A percentile compares a stretch with the other conserved stretches of the same genome.
Evolutionary conservation across 345 rosid species (phyloP).

Genomic region (Atalantia buxifolia): DNA sequence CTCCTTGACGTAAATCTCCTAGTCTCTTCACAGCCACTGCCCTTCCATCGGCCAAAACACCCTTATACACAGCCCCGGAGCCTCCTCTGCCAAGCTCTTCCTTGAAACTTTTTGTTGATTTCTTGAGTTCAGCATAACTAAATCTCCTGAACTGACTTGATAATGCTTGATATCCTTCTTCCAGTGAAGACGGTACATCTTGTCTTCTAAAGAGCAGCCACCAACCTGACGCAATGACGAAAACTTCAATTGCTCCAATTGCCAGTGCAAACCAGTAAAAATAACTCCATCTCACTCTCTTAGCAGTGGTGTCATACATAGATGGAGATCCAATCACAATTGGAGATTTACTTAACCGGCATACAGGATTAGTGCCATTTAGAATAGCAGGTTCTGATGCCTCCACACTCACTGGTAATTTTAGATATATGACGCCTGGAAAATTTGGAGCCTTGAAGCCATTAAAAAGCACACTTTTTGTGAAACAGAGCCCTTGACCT

Average conservation of each 20-base stretch:
- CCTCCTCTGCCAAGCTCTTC: conserved; percentile 49
- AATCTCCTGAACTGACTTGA: conserved; percentile 32
- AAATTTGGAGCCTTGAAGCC: conserved; percentile 30
- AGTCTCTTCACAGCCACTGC: conserved; percentile 52
- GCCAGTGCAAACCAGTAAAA: conserved; percentile 32
- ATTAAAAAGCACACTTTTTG: conserved; percentile 29
- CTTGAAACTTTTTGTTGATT: conserved; percentile 31
- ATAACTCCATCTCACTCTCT: conserved; percentile 34
- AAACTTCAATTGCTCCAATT: conserved; percentile 33
- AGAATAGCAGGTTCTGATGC: background rate
- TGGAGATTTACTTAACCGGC: background rate
- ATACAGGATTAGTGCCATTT: background rate
- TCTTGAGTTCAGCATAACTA: conserved; percentile 31
- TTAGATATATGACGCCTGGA: conserved; percentile 26
- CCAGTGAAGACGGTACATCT: background rate
- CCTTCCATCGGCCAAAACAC: conserved; percentile 35
- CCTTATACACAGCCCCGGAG: conserved; percentile 47
- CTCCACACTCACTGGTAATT: conserved; percentile 20
- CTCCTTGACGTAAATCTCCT: conserved; percentile 37
- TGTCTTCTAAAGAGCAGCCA: conserved; percentile 28
- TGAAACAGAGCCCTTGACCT: conserved; percentile 13
- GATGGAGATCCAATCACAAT: conserved; percentile 7
- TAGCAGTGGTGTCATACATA: conserved; percentile 14
- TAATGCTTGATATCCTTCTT: conserved; percentile 25
- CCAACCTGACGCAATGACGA: conserved; percentile 26